Conservation (phyloP, 1,139 yeast genomes). For the Geotrichum histeridarum region DNA sequence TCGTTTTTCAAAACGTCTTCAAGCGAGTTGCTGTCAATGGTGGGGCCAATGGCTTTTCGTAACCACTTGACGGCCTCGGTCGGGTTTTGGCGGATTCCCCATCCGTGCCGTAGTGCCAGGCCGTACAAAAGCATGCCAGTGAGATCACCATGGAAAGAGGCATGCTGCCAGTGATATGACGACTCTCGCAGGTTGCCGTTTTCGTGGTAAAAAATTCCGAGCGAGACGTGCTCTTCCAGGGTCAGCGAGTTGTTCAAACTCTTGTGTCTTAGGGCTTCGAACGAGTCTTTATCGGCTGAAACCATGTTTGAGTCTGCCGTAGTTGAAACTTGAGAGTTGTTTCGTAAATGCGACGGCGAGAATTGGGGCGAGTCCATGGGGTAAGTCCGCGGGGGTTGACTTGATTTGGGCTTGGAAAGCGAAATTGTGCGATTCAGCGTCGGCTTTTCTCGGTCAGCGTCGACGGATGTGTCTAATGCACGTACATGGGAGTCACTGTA, state of each 20-base stretch:
- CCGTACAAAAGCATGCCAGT: constrained; percentile 74
- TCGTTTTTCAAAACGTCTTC: constrained; percentile 14
- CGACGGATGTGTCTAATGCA: neutral
- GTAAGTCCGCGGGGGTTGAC: neutral
- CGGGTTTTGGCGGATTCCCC: constrained; percentile 62
- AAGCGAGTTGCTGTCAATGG: constrained; percentile 15
- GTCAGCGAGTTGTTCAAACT: constrained; percentile 26
- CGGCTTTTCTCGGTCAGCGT: neutral
- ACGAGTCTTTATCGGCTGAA: constrained; percentile 10
- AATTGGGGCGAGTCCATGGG: neutral
- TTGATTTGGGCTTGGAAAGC: neutral
- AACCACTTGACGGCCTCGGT: constrained; percentile 59
- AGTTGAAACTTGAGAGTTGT: constrained; percentile 9
- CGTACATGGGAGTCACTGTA: constrained; percentile 7
- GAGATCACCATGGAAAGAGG: constrained; percentile 55
- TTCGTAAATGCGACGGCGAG: constrained; percentile 8
- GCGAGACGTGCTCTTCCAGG: constrained; percentile 43
- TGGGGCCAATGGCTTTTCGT: constrained; percentile 43
- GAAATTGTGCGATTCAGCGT: neutral
- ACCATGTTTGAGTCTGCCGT: neutral
- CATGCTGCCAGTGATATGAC: constrained; percentile 60
- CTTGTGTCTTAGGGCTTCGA: constrained; percentile 13
- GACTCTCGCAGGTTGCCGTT: constrained; percentile 64
- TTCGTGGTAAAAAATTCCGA: constrained; percentile 53
- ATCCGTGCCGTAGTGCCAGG: constrained; percentile 61